A percentile compares a stretch with the other conserved stretches of the same genome.
These are phyloP conservation scores for Lojkania enalia DNA, from an alignment of 2,329 filamentous ascomycete genomes.

Conservation along the genomic window DNA sequence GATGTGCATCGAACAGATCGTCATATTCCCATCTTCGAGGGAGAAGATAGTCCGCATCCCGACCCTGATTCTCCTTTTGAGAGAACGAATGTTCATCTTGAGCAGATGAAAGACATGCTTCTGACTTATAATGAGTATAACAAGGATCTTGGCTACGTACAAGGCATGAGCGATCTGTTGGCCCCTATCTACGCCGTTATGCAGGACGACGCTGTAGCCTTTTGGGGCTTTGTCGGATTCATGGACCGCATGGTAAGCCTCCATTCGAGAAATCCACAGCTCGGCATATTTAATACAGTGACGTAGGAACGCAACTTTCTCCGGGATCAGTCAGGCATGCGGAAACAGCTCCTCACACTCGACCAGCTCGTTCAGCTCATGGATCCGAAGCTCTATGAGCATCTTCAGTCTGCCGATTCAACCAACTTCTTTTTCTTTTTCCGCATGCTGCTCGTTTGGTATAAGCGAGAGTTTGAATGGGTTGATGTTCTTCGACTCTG, in stretches of 20 bases:
- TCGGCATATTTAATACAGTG: not conserved
- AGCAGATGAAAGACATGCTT: conserved; percentile 99
- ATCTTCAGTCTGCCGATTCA: conserved; percentile 85
- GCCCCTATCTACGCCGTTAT: conserved; percentile 96
- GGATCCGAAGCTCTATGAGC: conserved; percentile 90
- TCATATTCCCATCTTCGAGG: conserved; percentile 90
- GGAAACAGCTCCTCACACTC: conserved; percentile 83
- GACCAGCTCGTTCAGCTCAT: conserved; percentile 96
- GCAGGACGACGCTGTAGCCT: conserved; percentile 95
- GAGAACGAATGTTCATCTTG: conserved; percentile 95
- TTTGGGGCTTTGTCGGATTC: conserved; percentile 94
- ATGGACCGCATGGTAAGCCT: conserved; percentile 83
- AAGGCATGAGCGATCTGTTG: conserved; percentile 97
- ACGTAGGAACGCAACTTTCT: conserved; percentile 84
- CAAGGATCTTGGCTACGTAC: conserved; percentile 90
- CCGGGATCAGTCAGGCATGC: conserved; percentile 94
- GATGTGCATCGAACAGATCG: conserved; percentile 97
- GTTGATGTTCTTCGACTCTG: conserved; percentile 82
- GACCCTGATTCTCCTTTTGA: conserved; percentile 96
- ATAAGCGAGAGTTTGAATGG: conserved; percentile 96
- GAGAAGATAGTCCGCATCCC: conserved; percentile 94
- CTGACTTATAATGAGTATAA: conserved; percentile 99
- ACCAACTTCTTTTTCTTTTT: conserved; percentile 99
- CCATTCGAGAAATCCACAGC: not conserved
- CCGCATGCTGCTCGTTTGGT: conserved; percentile 98